Conservation (phyloP, 305 asterid species). For the Solanum hybrid region DNA sequence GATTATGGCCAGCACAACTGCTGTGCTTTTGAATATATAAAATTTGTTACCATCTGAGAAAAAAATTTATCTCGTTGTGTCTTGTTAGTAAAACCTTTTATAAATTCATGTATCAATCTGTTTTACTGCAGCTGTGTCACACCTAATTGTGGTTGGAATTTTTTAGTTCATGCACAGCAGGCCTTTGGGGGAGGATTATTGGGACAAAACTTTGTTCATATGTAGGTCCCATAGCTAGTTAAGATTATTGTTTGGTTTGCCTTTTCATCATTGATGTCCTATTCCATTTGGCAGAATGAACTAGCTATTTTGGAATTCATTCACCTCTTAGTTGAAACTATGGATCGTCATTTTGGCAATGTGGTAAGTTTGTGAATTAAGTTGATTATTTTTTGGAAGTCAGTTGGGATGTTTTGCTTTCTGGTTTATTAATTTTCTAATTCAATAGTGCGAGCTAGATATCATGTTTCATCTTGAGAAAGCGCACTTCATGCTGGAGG, state of each 20-base stretch:
- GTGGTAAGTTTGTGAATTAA: constrained; percentile 47
- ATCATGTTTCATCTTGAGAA: constrained; percentile 97
- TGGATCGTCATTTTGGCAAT: constrained; percentile 98
- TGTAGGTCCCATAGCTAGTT: not conserved
- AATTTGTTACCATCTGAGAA: not conserved
- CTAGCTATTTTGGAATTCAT: constrained; percentile 93
- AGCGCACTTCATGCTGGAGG: constrained; percentile 98
- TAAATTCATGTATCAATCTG: not conserved
- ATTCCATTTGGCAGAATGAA: constrained; percentile 60
- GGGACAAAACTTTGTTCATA: not conserved
- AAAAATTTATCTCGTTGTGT: not conserved
- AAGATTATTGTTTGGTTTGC: not conserved
- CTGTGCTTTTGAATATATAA: not conserved
- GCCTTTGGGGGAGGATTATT: not conserved
- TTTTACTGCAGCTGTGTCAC: not conserved
- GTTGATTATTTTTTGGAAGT: not conserved
- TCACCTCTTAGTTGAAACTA: constrained; percentile 89
- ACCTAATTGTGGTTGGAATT: not conserved
- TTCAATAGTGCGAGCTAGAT: constrained; percentile 78
- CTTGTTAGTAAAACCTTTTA: not conserved
- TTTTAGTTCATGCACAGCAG: not conserved
- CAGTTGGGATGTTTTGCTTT: not conserved
- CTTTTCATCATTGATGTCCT: constrained; percentile 2
- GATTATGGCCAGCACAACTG: not conserved
- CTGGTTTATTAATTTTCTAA: not conserved